These are phyloP conservation scores for Aspergillus niger DNA, from an alignment of 2,329 filamentous ascomycete species.

Conservation along the genomic window DNA sequence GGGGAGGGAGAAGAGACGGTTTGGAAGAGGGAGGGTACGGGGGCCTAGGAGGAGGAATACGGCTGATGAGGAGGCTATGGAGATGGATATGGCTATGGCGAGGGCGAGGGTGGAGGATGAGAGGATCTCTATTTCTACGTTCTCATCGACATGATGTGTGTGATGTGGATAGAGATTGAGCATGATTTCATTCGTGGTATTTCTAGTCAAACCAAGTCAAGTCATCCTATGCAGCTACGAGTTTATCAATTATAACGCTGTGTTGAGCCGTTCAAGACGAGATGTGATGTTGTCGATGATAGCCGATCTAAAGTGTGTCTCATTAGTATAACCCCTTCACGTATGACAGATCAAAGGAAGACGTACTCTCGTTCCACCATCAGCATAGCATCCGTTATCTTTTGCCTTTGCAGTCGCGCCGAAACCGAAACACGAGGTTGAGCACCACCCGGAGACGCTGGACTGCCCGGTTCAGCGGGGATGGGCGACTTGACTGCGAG, in stretches of 20 bases:
- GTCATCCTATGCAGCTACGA: background rate
- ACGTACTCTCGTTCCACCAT: constrained; percentile 54
- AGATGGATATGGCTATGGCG: background rate
- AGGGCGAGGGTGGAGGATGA: background rate
- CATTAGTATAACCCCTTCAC: background rate
- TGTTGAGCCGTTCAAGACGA: constrained; percentile 43
- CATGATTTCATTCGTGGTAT: too few relatives aligned
- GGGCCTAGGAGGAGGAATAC: background rate
- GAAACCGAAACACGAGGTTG: constrained; percentile 45
- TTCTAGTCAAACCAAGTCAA: background rate
- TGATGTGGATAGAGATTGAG: too few relatives aligned
- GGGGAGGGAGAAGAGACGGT: background rate
- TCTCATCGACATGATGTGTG: too few relatives aligned
- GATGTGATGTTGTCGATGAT: constrained; percentile 48
- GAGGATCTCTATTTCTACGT: too few relatives aligned
- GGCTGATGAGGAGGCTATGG: background rate
- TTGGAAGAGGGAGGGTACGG: background rate
- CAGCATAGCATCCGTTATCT: constrained; percentile 50
- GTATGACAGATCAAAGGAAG: too few relatives aligned
- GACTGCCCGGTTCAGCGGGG: constrained; percentile 31
- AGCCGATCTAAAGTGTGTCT: constrained; percentile 35
- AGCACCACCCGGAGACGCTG: constrained; percentile 30
- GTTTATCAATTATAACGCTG: constrained; percentile 29
- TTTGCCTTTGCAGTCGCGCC: constrained; percentile 47
- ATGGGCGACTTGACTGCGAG: constrained; percentile 32